Evolutionary conservation across 176 grass and related monocot genomes (phyloP), one percentile per base, ranked within the genome.

Genomic region (Carex myosuroides): DNA sequence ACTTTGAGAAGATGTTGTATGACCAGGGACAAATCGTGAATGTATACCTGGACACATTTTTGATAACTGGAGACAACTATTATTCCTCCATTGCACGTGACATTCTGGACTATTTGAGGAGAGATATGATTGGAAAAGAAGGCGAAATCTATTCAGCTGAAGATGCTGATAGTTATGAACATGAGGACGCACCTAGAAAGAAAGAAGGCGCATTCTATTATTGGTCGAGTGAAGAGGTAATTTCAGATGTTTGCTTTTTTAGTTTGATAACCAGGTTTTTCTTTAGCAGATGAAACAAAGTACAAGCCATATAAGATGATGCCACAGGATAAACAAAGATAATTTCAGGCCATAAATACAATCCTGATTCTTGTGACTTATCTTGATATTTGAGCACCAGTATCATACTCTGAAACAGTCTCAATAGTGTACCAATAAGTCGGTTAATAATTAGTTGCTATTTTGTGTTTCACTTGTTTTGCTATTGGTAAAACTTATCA

Each of bases 1-100:
- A 98, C 87, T 98, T 98, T 85, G 95, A 98, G 85, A 94, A 98
- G 87, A 98, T 98, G 95, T 52, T 98, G 77, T 98, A 98, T 12
- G 95, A 98, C 82, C 95, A 98, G 83, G 92, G 92, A 60, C 95
- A 98, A 76, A 85, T 98, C 73, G 86, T 91, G 41, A 94, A 98
- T 87, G 87, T 90, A 14, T 98, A 94, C 78, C 82, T 98, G 64
- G 92, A 98, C 84, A 87, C 89, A 60, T 98, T 91, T 90, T 69
- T 88, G 48, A 93, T 98, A 16, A 94, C 91, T 29, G 79, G 88
- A 72, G 92, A 98, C 18, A 79, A 86, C 46, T 89, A 87, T 62
- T 98, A 98, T 79, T 87, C 87, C 85, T 91, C 61, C 56, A 82
- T 91, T 82, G 87, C 89, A 80, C 84, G 79, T 55, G 92, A 98